Percentiles rank a stretch among this genome's conserved stretches.
These are phyloP conservation scores for Yarrowia sp. DNA, from an alignment of 805 yeast genomes.

Conservation along the genomic window DNA sequence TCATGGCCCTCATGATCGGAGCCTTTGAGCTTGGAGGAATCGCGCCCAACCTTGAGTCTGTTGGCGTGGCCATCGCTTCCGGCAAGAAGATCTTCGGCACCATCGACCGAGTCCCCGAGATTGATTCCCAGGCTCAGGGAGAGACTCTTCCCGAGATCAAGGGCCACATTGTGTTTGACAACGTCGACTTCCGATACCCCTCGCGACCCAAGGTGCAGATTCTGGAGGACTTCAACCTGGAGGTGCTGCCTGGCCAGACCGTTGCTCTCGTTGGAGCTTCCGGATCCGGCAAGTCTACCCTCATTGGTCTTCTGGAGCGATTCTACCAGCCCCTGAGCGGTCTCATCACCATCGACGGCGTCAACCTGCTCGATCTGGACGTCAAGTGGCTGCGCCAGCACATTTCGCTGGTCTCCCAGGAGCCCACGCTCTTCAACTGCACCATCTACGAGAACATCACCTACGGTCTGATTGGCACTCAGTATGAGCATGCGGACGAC, in stretches of 20 bases:
- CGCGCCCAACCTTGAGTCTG: conserved; percentile 43
- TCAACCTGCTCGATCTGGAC: conserved; percentile 70
- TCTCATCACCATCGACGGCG: conserved; percentile 75
- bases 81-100: conserved; percentile 44
- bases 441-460: conserved; percentile 82
- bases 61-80: conserved; percentile 44
- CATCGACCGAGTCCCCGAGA: conserved; percentile 44
- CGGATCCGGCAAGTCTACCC: conserved; percentile 93
- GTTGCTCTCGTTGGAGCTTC: conserved; percentile 96
- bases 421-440: conserved; percentile 89
- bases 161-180: conserved; percentile 77
- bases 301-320: conserved; percentile 78
- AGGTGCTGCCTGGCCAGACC: conserved; percentile 82
- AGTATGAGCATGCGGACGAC: conserved; percentile 49
- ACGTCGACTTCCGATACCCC: conserved; percentile 87
- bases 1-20: conserved; percentile 45
- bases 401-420: conserved; percentile 93
- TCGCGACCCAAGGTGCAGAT: conserved; percentile 75
- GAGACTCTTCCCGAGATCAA: conserved; percentile 32
- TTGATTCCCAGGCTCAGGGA: conserved; percentile 40
- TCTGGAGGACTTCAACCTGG: conserved; percentile 68
- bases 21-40: conserved; percentile 44
- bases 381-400: conserved; percentile 69
- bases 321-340: conserved; percentile 82
- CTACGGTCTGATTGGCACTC: conserved; percentile 73